phyloP scores from a whole-genome alignment of 495 filamentous ascomycete genomes.

The Penicillium crystallinum region DNA sequence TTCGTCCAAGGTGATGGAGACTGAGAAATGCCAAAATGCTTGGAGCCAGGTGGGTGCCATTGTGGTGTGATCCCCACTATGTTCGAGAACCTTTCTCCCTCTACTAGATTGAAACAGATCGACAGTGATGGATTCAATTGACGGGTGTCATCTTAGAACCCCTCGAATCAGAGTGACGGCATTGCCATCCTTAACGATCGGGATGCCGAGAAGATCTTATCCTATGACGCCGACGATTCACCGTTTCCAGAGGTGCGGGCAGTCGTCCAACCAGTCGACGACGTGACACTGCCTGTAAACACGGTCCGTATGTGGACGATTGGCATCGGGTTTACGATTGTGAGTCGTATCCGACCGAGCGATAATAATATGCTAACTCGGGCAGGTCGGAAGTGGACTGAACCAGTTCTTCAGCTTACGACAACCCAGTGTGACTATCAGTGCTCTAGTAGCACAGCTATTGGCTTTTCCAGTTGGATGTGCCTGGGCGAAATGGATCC shows the following conservation, averaged over 20 bases:
- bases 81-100: too few relatives aligned
- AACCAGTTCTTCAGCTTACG: conserved; percentile 69
- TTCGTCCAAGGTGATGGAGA: neutral
- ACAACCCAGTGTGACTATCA: conserved; percentile 56
- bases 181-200: conserved; percentile 30
- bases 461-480: conserved; percentile 67
- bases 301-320: conserved; percentile 71
- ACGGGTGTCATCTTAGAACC: conserved; percentile 2
- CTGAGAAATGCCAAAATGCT: conserved; percentile 9
- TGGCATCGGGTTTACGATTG: conserved; percentile 59
- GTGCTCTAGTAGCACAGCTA: conserved; percentile 63
- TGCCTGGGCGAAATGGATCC: conserved; percentile 52
- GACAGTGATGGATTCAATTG: too few relatives aligned
- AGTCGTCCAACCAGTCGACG: conserved; percentile 50
- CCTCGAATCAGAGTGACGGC: conserved; percentile 8
- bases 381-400: conserved; percentile 56
- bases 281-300: conserved; percentile 59
- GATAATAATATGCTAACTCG: neutral
- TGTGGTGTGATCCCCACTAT: neutral
- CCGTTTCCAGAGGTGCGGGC: conserved; percentile 62
- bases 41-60: conserved; percentile 16
- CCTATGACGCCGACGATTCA: conserved; percentile 55
- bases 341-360: conserved; percentile 16
- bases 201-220: conserved; percentile 34
- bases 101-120: too few relatives aligned